Evolutionary conservation across 768 basidiomycete genomes (phyloP), one percentile per base, ranked within the genome.

Genomic region (Amanita molliuscula): DNA sequence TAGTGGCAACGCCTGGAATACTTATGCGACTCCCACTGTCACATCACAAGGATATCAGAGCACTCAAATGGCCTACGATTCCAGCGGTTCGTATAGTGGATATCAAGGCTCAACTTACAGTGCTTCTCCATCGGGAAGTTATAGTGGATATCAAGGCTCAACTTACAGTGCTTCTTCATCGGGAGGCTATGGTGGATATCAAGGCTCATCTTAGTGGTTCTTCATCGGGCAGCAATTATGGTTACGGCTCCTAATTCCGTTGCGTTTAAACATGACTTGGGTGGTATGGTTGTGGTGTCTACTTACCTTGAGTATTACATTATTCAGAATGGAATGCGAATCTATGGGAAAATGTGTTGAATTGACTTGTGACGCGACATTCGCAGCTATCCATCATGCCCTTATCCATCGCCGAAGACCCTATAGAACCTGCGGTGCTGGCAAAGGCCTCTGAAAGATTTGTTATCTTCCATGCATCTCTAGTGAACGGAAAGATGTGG

Each of bases 391-490:
- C 52, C 28, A 55, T 40, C n/a, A 83, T 84, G 81, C 77, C 82
- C 47, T 59, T 83, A 21, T 68, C 68, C 48, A 55, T 59, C 26
- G 65, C 68, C 15, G 68, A 71, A 25, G 56, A 56, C 20, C 61
- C 65, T 15, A 63, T 67, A 18, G 66, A 74, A 36, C 64, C 65
- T 25, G 47, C 52, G 23, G 64, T 69, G 2, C 64, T 79, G 18
- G 55, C 62, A 49, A 59, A 65, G 26, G 69, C 67, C 8, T 64
- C 71, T n/a, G 77, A 79, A 36, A 59, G 67, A 13, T 85, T 73
- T 52, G 48, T 87, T 23, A 66, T 89, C n/a, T 86, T 88, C 61
- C 87, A 81, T 54, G 75, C 85, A 8, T 85, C 82, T 16, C 67
- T 80, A 44, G 73, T 78, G 1, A 70, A 77, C 51, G 84, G 79